Base-by-base conservation (phyloP, 1,139 yeast species). In the Ogataea hybrid region DNA sequence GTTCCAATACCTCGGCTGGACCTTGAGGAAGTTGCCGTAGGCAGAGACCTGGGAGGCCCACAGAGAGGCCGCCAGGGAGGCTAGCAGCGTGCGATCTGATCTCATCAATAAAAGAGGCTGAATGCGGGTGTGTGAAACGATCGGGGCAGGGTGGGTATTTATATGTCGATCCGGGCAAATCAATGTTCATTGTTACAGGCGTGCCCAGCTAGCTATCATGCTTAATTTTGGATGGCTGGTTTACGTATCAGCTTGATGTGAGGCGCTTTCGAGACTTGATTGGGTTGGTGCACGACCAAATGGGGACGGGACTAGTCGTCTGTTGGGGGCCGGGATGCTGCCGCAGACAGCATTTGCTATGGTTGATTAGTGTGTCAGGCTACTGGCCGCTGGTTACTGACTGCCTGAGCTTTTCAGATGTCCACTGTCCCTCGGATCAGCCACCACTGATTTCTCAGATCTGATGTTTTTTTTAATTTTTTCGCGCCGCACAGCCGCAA, bases 1-100 rank as follows among this genome's bases (percentile, higher is more conserved):
- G 45, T 49, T 49, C 50, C 50, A 49, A 39, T 49, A 49, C 23
- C 42, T 25, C 5, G 49, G 47, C 39, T 38, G 44, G 25, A 20
- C 9, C n/a, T 31, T 12, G 28, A 18, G 16, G 11, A 29, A 15
- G 30, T n/a, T 22, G n/a, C 38, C 43, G 28, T 37, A 39, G 25
- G 50, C 52, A 4, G 32, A 28, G 6, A 32, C 46, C 25, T 31
- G 35, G 7, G 44, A 30, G 14, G 41, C 43, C 28, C 28, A 32
- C 20, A 35, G 35, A 28, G 35, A 31, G 33, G 35, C 41, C 36
- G 32, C 16, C 10, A 16, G 17, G 21, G 33, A 27, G 20, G 47
- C 28, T 18, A 40, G 25, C 5, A 41, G 30, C 37, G 47, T 35
- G 27, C 37, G 39, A 20, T 33, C 32, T 16, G 43, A 12, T 35